These are phyloP conservation scores for Leonotis leonurus DNA, from an alignment of 257 asterid genomes.

Conservation along the genomic window DNA sequence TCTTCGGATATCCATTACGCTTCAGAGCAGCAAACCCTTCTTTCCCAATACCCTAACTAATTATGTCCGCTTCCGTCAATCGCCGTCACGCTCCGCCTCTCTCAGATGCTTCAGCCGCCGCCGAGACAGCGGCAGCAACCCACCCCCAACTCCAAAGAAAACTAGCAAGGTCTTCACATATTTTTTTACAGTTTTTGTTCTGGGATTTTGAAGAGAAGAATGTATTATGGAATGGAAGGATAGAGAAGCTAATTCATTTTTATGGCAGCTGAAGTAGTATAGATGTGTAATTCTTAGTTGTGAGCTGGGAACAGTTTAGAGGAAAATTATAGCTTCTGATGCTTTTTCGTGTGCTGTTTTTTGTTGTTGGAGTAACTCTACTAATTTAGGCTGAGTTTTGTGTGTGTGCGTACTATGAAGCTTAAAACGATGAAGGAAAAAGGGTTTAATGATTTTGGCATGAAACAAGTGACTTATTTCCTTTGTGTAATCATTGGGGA, in stretches of 20 bases:
- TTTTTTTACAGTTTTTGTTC: neutral
- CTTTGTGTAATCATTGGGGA: neutral
- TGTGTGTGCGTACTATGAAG: neutral
- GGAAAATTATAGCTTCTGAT: neutral
- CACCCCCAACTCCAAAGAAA: slow-evolving; percentile 36
- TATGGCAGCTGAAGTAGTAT: neutral
- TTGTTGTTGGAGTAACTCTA: neutral
- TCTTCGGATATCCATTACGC: slow-evolving; percentile 31
- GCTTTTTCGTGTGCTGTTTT: neutral
- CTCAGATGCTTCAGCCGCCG: slow-evolving; percentile 62
- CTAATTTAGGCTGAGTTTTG: neutral
- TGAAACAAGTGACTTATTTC: neutral
- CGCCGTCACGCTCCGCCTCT: slow-evolving; percentile 26
- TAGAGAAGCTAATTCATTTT: neutral
- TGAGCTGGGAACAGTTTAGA: slow-evolving; percentile 7
- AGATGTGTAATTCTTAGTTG: neutral
- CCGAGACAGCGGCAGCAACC: slow-evolving; percentile 20
- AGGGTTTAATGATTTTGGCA: neutral
- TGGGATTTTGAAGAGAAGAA: neutral
- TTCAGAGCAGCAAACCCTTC: slow-evolving; percentile 18
- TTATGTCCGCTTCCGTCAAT: slow-evolving; percentile 19
- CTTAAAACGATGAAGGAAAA: neutral
- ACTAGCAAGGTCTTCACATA: slow-evolving; percentile 28
- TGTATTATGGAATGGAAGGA: neutral
- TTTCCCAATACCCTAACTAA: slow-evolving; percentile 24